A percentile compares a stretch with the other conserved stretches of the same genome.
Evolutionary conservation across 176 grass and related monocot species (phyloP).

Genomic region (Carex parvula): DNA sequence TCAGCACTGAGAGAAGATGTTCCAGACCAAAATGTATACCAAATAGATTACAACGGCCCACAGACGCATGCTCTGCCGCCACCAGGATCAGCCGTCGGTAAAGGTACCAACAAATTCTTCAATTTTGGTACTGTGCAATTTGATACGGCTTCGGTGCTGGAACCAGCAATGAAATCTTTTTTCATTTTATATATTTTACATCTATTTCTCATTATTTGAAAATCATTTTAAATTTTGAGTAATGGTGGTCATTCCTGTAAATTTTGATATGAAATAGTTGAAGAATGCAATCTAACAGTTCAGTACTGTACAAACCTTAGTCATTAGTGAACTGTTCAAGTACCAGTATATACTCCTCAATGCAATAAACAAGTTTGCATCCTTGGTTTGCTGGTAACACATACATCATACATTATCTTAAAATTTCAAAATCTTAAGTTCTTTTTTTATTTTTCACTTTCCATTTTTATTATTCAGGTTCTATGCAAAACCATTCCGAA

Average conservation of each 20-base stretch:
- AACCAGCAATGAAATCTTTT: background rate
- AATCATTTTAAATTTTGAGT: background rate
- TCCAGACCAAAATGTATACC: constrained; percentile 4
- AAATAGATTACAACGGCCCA: constrained; percentile 28
- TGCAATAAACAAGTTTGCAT: background rate
- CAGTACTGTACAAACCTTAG: no score
- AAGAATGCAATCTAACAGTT: background rate
- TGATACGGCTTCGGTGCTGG: background rate
- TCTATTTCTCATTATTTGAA: background rate
- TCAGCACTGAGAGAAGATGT: constrained; percentile 21
- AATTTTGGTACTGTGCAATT: background rate
- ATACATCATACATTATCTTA: background rate
- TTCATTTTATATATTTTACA: background rate
- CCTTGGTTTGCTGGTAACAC: background rate
- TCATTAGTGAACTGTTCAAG: no score
- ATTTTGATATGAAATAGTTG: background rate
- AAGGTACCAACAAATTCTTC: constrained; percentile 7
- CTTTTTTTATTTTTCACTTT: background rate
- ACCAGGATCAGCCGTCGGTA: background rate
- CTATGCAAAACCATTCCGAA: background rate
- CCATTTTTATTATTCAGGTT: background rate
- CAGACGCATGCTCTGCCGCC: constrained; percentile 22
- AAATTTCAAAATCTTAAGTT: background rate
- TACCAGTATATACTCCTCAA: background rate
- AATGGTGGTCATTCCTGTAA: background rate